Evolutionary conservation across 2,329 filamentous ascomycete species (phyloP).

Genomic region (Thielaviopsis musarum): DNA sequence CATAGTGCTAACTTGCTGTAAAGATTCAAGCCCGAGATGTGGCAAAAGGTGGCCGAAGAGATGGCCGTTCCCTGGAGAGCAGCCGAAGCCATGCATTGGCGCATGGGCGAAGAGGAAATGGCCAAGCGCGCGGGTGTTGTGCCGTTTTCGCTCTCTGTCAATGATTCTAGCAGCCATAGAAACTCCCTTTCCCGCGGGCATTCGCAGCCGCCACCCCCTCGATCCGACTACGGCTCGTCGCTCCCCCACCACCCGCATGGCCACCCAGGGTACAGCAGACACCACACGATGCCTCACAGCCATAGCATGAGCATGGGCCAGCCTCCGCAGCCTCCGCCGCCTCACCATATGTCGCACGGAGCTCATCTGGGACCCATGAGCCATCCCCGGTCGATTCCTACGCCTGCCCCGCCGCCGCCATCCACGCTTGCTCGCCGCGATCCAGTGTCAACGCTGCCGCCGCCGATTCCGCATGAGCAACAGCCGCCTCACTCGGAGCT

Average conservation of each 20-base stretch:
- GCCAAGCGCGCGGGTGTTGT: conserved; percentile 76
- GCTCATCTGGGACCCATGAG: conserved; percentile 29
- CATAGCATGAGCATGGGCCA: conserved; percentile 18
- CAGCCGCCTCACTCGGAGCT: conserved; percentile 4
- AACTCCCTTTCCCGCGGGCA: conserved; percentile 23
- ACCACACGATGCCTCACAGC: conserved; percentile 19
- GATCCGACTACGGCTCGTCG: conserved; percentile 14
- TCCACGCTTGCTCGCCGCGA: conserved; percentile 15
- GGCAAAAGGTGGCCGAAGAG: conserved; percentile 87
- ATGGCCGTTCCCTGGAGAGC: conserved; percentile 92
- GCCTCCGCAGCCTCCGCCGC: conserved; percentile 15
- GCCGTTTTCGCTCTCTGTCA: conserved; percentile 57
- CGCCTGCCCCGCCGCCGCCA: conserved; percentile 16
- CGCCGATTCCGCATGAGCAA: conserved; percentile 18
- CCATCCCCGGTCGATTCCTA: conserved; percentile 26
- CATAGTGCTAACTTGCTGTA: background rate
- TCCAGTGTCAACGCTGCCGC: conserved; percentile 10
- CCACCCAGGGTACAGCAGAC: conserved; percentile 27
- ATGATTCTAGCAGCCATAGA: conserved; percentile 21
- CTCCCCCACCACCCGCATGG: background rate
- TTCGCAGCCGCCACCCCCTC: conserved; percentile 18
- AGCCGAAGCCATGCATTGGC: conserved; percentile 97
- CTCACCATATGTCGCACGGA: conserved; percentile 17
- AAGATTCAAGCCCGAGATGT: conserved; percentile 93
- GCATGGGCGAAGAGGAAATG: conserved; percentile 87